Evolutionary conservation across 2,329 filamentous ascomycete species (phyloP).

Genomic region (Claviceps capensis): DNA sequence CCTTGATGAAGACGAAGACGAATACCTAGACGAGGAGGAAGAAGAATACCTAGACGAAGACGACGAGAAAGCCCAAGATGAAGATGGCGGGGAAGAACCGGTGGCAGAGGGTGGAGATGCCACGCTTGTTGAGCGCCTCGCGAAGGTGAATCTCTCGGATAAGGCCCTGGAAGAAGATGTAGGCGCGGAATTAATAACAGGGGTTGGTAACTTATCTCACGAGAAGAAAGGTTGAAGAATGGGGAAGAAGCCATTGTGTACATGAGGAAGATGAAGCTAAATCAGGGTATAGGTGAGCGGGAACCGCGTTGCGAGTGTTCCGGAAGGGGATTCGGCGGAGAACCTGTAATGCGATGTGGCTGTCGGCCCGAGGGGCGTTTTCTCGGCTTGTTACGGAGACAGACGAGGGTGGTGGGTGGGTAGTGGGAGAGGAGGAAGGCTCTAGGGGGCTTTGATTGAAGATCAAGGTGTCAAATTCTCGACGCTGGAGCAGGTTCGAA

Average conservation of each 20-base stretch:
- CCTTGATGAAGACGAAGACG: conserved; percentile 18
- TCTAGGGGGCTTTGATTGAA: no score
- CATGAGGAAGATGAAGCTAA: conserved; percentile 20
- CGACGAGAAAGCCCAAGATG: conserved; percentile 5
- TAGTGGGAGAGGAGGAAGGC: no score
- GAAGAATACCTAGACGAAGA: not conserved
- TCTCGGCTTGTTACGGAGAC: no score
- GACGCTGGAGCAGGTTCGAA: no score
- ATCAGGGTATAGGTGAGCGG: conserved; percentile 8
- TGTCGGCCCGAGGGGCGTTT: no score
- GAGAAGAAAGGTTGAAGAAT: conserved; percentile 11
- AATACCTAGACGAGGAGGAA: not conserved
- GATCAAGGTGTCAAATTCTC: no score
- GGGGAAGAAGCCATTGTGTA: conserved; percentile 11
- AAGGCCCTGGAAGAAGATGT: conserved; percentile 27
- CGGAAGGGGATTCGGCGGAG: no score
- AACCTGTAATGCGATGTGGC: no score
- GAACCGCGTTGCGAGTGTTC: no score
- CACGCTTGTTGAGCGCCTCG: conserved; percentile 6
- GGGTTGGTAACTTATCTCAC: conserved; percentile 36
- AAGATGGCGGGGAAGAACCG: conserved; percentile 5
- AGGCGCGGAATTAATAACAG: conserved; percentile 45
- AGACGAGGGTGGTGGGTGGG: no score
- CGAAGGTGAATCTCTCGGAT: conserved; percentile 4
- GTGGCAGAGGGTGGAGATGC: conserved; percentile 10